Percentiles rank a stretch among this genome's conserved stretches.
Conservation (phyloP, 495 filamentous ascomycete species). For the Tuber microsphaerosporum region DNA sequence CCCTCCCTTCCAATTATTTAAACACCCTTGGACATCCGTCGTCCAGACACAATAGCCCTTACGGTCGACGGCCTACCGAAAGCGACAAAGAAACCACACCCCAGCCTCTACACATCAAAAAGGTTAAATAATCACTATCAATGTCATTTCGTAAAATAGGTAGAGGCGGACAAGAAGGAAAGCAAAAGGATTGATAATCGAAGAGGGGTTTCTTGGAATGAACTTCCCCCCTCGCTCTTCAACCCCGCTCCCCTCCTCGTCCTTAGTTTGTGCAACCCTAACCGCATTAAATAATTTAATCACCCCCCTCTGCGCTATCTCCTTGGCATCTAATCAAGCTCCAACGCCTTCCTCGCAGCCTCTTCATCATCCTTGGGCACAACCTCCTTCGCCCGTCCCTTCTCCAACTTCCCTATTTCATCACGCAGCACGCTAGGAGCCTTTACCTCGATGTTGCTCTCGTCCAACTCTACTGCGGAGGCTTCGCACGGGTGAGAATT, state of each 20-base stretch:
- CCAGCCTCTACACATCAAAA: too few relatives aligned
- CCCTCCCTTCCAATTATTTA: too few relatives aligned
- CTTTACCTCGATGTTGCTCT: conserved; percentile 73
- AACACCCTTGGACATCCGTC: too few relatives aligned
- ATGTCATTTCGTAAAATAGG: too few relatives aligned
- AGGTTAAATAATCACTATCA: too few relatives aligned
- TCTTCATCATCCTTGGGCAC: conserved; percentile 56
- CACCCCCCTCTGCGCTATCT: conserved; percentile 40
- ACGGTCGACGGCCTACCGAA: too few relatives aligned
- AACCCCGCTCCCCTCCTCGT: conserved; percentile 23
- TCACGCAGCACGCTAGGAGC: conserved; percentile 69
- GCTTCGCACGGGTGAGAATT: conserved; percentile 71
- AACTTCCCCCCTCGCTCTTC: conserved; percentile 58
- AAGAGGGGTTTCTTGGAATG: too few relatives aligned
- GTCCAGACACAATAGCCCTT: too few relatives aligned
- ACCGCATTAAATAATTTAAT: conserved; percentile 82
- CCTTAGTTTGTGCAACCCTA: conserved; percentile 74
- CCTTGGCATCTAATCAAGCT: conserved; percentile 59
- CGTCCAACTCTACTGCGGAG: conserved; percentile 60
- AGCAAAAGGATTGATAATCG: too few relatives aligned
- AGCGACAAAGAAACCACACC: too few relatives aligned
- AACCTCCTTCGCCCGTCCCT: conserved; percentile 71
- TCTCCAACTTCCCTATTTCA: conserved; percentile 72
- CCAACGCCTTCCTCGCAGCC: too few relatives aligned
- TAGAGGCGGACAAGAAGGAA: too few relatives aligned